Conservation (phyloP, 1,284 basidiomycete species). For the Microbotryomycetes sp. region DNA sequence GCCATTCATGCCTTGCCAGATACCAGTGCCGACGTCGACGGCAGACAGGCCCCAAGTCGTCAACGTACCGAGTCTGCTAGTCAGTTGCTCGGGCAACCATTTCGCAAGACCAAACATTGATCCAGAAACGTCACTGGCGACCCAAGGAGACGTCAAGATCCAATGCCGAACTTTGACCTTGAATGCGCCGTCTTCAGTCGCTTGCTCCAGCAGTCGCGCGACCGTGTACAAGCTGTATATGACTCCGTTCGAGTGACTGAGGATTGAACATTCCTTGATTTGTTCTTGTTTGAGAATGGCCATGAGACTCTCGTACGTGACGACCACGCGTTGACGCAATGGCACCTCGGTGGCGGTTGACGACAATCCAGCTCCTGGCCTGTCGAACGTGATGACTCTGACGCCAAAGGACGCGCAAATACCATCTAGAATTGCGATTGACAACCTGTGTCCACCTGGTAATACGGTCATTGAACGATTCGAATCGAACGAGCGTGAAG, state of each 20-base stretch:
- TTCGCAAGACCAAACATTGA: constrained; percentile 1
- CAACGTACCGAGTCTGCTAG: constrained; percentile 1
- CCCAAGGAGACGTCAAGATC: constrained; percentile 2
- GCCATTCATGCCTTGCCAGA: too few relatives aligned
- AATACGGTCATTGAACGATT: background rate
- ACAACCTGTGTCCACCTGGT: background rate
- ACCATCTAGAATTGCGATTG: constrained; percentile 2
- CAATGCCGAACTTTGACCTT: background rate
- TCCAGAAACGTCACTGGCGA: background rate
- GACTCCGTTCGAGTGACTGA: constrained; percentile 23
- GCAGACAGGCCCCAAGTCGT: too few relatives aligned
- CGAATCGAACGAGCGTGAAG: too few relatives aligned
- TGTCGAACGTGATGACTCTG: constrained; percentile 16
- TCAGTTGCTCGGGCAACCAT: constrained; percentile 5
- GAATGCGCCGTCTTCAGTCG: background rate
- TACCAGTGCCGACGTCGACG: too few relatives aligned
- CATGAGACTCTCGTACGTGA: constrained; percentile 3
- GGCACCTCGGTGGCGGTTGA: background rate
- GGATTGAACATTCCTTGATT: background rate
- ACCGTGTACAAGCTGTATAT: constrained; percentile 20
- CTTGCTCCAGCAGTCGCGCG: background rate
- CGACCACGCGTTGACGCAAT: background rate
- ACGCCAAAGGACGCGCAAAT: background rate
- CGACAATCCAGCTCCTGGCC: constrained; percentile 2
- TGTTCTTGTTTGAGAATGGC: constrained; percentile 6